Conservation (phyloP, 257 asterid species). For the Cordia subcordata region DNA sequence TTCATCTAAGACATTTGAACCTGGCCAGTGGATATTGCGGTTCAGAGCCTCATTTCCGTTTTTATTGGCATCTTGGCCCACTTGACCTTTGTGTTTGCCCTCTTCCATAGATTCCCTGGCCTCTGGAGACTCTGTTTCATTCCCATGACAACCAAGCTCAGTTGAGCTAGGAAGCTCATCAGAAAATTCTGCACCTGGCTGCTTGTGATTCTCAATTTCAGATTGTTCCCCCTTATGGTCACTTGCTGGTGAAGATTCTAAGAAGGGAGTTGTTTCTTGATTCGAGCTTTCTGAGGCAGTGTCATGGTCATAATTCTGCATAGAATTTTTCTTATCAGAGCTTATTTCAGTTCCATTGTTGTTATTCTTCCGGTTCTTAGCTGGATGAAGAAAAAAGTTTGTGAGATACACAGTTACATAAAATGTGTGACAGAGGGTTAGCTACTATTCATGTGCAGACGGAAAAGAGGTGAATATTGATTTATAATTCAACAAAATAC, state of each 20-base stretch:
- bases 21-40: slow-evolving; percentile 19
- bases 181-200: neutral
- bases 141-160: neutral
- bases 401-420: slow-evolving; percentile 3
- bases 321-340: slow-evolving; percentile 21
- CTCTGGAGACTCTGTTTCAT: neutral
- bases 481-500: too few species aligned
- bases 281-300: slow-evolving; percentile 20
- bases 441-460: neutral
- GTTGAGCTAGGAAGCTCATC: neutral
- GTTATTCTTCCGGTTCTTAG: slow-evolving; percentile 46
- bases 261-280: slow-evolving; percentile 16
- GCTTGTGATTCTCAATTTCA: neutral
- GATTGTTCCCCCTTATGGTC: slow-evolving; percentile 11
- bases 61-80: slow-evolving; percentile 12
- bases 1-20: slow-evolving; percentile 19
- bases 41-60: too few species aligned
- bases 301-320: slow-evolving; percentile 14
- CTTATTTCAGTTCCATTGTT: slow-evolving; percentile 13
- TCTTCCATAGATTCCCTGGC: slow-evolving; percentile 17
- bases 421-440: too few species aligned
- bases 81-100: slow-evolving; percentile 11
- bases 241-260: slow-evolving; percentile 23
- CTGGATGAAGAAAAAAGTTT: slow-evolving; percentile 40
- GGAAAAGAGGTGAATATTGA: neutral